phyloP scores from a whole-genome alignment of 345 rosid genomes.

The Arabidopsis arenosa region DNA sequence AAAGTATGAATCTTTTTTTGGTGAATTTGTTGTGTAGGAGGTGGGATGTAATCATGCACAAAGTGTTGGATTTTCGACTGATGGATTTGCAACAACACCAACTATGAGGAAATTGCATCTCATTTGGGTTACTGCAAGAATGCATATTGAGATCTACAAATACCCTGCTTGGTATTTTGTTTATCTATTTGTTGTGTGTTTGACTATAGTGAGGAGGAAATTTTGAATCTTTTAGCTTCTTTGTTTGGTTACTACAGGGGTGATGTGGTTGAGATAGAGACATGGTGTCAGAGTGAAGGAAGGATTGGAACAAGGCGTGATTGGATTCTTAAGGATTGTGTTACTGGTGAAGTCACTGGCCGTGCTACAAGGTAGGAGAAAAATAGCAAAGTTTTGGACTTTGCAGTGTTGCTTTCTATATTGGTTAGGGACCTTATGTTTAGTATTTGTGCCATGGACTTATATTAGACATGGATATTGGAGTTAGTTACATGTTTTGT shows the following conservation, averaged over 20 bases:
- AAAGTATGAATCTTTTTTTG: slow-evolving; percentile 12
- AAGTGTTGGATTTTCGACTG: slow-evolving; percentile 92
- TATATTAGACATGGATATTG: slow-evolving; percentile 10
- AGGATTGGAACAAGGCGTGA: slow-evolving; percentile 95
- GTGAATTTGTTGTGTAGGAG: slow-evolving; percentile 52
- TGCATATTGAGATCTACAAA: slow-evolving; percentile 93
- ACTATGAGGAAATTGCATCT: slow-evolving; percentile 95
- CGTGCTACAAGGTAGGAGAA: slow-evolving; percentile 76
- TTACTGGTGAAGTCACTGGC: slow-evolving; percentile 81
- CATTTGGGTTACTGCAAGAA: slow-evolving; percentile 96
- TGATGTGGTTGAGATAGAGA: slow-evolving; percentile 94
- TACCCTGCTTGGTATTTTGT: slow-evolving; percentile 84
- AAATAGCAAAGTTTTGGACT: not conserved
- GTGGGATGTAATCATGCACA: slow-evolving; percentile 97
- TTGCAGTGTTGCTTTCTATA: not conserved
- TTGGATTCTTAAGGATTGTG: slow-evolving; percentile 81
- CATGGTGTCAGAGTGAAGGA: slow-evolving; percentile 96
- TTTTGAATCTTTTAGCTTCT: not conserved
- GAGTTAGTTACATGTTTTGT: not conserved
- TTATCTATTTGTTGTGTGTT: slow-evolving; percentile 5
- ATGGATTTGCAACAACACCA: slow-evolving; percentile 86
- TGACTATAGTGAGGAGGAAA: not conserved
- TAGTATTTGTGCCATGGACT: not conserved
- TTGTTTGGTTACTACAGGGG: slow-evolving; percentile 60
- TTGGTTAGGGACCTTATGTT: slow-evolving; percentile 1